Conservation (phyloP, 352 stramenopile genomes). For the Phytophthora crassamura region DNA sequence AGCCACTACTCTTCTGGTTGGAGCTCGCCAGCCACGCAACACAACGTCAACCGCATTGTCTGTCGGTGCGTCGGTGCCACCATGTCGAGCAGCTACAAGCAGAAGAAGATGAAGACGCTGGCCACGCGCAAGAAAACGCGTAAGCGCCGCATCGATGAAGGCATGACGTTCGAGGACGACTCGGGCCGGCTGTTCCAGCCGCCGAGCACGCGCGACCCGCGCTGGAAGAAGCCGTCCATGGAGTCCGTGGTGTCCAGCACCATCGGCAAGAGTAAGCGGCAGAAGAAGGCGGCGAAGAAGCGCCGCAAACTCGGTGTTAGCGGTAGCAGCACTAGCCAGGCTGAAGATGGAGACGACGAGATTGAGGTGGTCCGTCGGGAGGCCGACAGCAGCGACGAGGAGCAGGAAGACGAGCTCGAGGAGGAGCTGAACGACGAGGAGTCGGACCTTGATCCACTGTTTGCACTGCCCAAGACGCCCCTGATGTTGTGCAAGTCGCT, state of each 20-base stretch:
- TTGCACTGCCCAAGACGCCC: slow-evolving; percentile 38
- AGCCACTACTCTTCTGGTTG: slow-evolving; percentile 19
- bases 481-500: slow-evolving; percentile 55
- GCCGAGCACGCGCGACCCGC: slow-evolving; percentile 70
- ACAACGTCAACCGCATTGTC: slow-evolving; percentile 9
- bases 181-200: slow-evolving; percentile 75
- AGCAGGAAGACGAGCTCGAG: slow-evolving; percentile 19
- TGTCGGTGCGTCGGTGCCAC: background rate
- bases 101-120: slow-evolving; percentile 86
- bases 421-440: slow-evolving; percentile 27
- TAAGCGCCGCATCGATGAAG: slow-evolving; percentile 70
- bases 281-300: slow-evolving; percentile 39
- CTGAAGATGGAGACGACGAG: slow-evolving; percentile 32
- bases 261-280: slow-evolving; percentile 41
- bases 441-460: slow-evolving; percentile 1
- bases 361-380: slow-evolving; percentile 34
- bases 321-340: slow-evolving; percentile 16
- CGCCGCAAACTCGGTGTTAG: slow-evolving; percentile 47
- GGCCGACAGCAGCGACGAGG: slow-evolving; percentile 19
- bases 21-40: slow-evolving; percentile 18
- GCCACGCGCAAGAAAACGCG: slow-evolving; percentile 81
- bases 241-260: slow-evolving; percentile 42
- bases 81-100: slow-evolving; percentile 88
- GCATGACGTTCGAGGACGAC: slow-evolving; percentile 71
- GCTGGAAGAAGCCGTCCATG: slow-evolving; percentile 73